Base-by-base conservation (phyloP, 345 rosid species). In the Raphanus raphanistrum region DNA sequence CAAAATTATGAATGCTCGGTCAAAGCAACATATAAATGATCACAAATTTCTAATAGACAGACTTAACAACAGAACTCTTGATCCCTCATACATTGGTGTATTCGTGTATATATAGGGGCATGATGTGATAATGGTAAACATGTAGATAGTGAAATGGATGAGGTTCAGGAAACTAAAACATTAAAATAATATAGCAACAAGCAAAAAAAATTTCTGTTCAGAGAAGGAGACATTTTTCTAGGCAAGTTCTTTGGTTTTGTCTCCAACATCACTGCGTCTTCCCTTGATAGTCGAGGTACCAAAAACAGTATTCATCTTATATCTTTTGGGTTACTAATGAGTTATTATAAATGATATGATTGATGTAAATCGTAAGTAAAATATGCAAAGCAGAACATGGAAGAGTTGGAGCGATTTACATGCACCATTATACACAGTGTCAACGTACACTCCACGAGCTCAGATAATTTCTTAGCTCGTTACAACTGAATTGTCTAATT, bases 171-270 rank as follows among this genome's bases (percentile, higher is more conserved):
- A 55, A 55, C 59, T n/a, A 50, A 25, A 66, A 66, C 8, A 4
- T 1, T 43, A 25, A 25, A 8, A 41, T 33, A 41, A 25, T 25
- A 41, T 41, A 41, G 55, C 55, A 25, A 68, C 25, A 68, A n/a
- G 27, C 60, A 27, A 12, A 68, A 68, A 48, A 7, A 48, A 68
- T 60, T 68, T 48, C 8, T 68, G 38, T 28, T 68, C 2, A 41
- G 72, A 8, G 72, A 68, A 28, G 72, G 72, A 48, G 72, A 48
- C 10, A n/a, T n/a, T n/a, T n/a, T n/a, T 50, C 28, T 50, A 48
- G 72, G 60, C n/a, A 48, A 68, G 72, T 60, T 60, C 60, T 68
- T 68, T 68, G 72, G 41, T 68, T 68, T 60, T n/a, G 54, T 41
- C n/a, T 28, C 41, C 27, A 68, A 29, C 60, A 45, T 68, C 60